Base-by-base conservation (phyloP, 2,329 filamentous ascomycete species). In the Venturia pyrina region DNA sequence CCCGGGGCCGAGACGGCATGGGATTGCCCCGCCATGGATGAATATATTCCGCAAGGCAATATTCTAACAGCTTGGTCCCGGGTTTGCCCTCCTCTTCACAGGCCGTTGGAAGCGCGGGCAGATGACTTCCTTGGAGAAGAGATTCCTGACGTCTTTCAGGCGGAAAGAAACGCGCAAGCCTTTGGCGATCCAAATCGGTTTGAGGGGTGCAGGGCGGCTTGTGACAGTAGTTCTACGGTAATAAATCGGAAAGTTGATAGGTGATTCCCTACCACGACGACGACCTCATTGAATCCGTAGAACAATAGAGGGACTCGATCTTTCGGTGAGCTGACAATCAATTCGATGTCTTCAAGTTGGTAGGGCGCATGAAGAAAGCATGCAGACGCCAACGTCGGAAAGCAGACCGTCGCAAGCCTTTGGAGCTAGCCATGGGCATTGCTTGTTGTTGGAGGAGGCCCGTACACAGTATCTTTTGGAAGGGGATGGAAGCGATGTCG, bases 1-100 rank as follows among this genome's bases (percentile, higher is more conserved):
- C 95, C 95, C 21, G 95, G 95, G 28, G 95, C 93, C 69, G 95
- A 98, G 70, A 96, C 85, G 69, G 79, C 75, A 63, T 68, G 74
- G 7, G 46, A 32, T 59, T 34, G 28, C 53, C n/a, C 53, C 28
- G 32, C 53, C 53, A 59, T 59, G 53, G 32, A 59, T 37, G 7
- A 4, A 15, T 28, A 53, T 15, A 24, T 53, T 59, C 53, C 8
- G 19, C 28, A 32, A 15, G 28, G 53, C 5, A 57, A n/a, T 19
- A 19, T 56, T 17, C 50, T n/a, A n/a, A n/a, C n/a, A n/a, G n/a
- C n/a, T n/a, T n/a, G n/a, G 37, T 17, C 34, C 43, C 43, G 37
- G 21, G 6, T 21, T 46, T 28, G 4, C 34, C 60, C 60, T 62
- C 10, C 15, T 19, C 24, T 37, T 43, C 6, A n/a, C 57, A 37